Base-by-base conservation (phyloP, 495 filamentous ascomycete species). In the Thermothielavioides terrestris region DNA sequence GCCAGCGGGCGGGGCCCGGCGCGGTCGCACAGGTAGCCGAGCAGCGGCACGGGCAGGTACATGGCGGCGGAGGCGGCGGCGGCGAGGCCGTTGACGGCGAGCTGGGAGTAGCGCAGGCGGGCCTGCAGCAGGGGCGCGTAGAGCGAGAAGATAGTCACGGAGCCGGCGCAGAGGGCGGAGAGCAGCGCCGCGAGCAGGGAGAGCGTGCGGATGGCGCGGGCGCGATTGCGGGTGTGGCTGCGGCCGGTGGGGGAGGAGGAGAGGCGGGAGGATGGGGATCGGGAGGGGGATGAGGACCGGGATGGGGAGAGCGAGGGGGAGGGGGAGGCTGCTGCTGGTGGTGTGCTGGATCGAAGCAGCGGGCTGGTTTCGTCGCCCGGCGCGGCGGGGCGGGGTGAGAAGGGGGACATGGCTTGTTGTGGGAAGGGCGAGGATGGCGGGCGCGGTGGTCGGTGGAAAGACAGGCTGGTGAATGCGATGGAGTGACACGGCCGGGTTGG, bases 21-120 rank as follows among this genome's bases (percentile, higher is more conserved):
- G 12, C 89, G 83, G 65, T 98, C 92, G 68, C 89, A 96, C 23
- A 94, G 66, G 64, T 86, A 92, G 2, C 92, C 92, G 53, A 92
- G 82, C n/a, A 94, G 48, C 3, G 91, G 84, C 1, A 95, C 87
- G 9, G 86, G 86, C 2, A 94, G 76, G 65, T 98, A 98, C 77
- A 94, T 82, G 40, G 85, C 80, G 15, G 96, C 68, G 59, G 86
- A 88, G 8, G 86, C 88, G 20, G 84, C 80, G 57, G 89, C 91
- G 37, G 85, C 83, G 17, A 96, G 81, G 18, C 81, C 78, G 67
- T 98, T 98, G 63, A 98, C 86, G 57, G 88, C 86, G 46, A 89
- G 76, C 68, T 98, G 92, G 1, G 81, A 83, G 60, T 96, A 98
- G 55, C 77, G 82, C 46, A 98, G 74, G 45, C 82, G 79, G 36